Percentiles rank a stretch among this genome's conserved stretches.
These are phyloP conservation scores for Cymbopogon flexuosus DNA, from an alignment of 202 grass and related monocot genomes.

Conservation along the genomic window DNA sequence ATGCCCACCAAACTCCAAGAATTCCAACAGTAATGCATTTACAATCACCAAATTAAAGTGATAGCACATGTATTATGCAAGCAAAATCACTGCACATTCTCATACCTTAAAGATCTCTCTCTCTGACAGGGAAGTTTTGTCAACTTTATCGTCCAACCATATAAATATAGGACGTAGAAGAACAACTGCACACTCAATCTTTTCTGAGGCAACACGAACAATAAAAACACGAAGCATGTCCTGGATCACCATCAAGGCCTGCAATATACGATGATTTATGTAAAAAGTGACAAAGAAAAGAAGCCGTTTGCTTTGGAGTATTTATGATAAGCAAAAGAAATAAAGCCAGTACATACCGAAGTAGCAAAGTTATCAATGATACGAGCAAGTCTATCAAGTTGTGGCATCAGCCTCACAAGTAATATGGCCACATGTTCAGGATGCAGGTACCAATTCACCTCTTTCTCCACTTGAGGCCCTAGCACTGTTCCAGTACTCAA, in stretches of 20 bases:
- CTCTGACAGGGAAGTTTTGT: slow-evolving; percentile 61
- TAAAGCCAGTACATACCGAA: slow-evolving; percentile 62
- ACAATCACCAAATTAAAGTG: neutral
- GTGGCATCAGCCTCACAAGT: slow-evolving; percentile 70
- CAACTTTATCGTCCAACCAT: slow-evolving; percentile 69
- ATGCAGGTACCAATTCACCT: slow-evolving; percentile 83
- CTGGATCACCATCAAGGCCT: slow-evolving; percentile 89
- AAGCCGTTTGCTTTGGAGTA: slow-evolving; percentile 12
- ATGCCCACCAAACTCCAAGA: neutral
- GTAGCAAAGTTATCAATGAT: slow-evolving; percentile 82
- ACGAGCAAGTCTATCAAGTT: slow-evolving; percentile 76
- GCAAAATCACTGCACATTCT: slow-evolving; percentile 1
- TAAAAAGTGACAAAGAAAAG: slow-evolving; percentile 20
- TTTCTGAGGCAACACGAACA: slow-evolving; percentile 77
- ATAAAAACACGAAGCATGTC: slow-evolving; percentile 97
- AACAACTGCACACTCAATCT: slow-evolving; percentile 69
- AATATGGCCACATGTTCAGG: slow-evolving; percentile 61
- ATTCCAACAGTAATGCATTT: neutral
- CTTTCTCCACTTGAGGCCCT: slow-evolving; percentile 68
- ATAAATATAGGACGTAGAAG: slow-evolving; percentile 72
- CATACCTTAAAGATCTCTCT: slow-evolving; percentile 71
- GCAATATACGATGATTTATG: slow-evolving; percentile 1
- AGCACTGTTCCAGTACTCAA: slow-evolving; percentile 74
- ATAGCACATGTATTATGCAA: neutral
- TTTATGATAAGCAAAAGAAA: slow-evolving; percentile 30